These are phyloP conservation scores for Cadophora sp. DNA, from an alignment of 2,329 filamentous ascomycete species.

Conservation along the genomic window DNA sequence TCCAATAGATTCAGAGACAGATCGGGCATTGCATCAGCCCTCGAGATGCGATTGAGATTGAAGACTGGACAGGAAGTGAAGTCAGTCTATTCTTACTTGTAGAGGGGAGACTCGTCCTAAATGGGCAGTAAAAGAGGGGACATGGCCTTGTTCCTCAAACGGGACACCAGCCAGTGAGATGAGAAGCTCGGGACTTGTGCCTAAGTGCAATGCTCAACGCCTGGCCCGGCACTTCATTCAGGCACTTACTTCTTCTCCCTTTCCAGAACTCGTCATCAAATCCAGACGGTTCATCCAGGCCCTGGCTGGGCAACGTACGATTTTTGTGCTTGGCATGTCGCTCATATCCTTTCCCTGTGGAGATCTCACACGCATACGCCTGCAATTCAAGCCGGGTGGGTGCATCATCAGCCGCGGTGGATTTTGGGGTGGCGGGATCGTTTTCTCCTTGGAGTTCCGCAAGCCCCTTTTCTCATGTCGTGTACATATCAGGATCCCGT, in stretches of 20 bases:
- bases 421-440: neutral
- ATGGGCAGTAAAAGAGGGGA: neutral
- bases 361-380: conserved; percentile 10
- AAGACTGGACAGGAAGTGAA: neutral
- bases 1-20: neutral
- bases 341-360: conserved; percentile 5
- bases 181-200: neutral
- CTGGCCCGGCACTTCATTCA: neutral
- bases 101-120: neutral
- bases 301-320: conserved; percentile 4
- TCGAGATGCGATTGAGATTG: neutral
- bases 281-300: neutral
- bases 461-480: neutral
- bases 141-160: neutral
- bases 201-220: neutral
- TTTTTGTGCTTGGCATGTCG: conserved; percentile 5
- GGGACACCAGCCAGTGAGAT: neutral
- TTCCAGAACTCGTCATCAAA: neutral
- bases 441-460: neutral
- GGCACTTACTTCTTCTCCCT: neutral
- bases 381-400: conserved; percentile 5
- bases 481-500: neutral
- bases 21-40: neutral
- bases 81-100: neutral
- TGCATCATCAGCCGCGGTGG: neutral